Evolutionary conservation across 495 filamentous ascomycete species (phyloP).

Genomic region (Hypoxylon fragiforme): DNA sequence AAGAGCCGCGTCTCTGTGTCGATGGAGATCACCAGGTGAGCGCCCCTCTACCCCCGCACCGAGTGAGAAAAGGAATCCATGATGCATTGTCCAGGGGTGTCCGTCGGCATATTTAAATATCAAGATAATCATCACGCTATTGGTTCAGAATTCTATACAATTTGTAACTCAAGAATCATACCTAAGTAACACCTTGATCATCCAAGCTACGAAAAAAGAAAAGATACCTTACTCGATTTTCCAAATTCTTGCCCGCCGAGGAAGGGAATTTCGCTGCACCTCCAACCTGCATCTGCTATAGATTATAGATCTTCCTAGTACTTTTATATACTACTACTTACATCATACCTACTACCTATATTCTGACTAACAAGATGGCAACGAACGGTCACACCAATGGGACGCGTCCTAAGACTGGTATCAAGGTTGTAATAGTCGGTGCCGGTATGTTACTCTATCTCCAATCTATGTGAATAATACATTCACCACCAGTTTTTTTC

Average conservation of each 20-base stretch:
- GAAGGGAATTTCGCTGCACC: neutral
- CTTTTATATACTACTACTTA: too few relatives aligned
- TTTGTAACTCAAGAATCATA: conserved; percentile 15
- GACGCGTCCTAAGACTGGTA: conserved; percentile 47
- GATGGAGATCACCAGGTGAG: conserved; percentile 18
- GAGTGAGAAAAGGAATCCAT: neutral
- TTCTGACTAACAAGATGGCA: conserved; percentile 21
- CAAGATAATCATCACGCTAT: conserved; percentile 16
- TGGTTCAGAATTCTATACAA: conserved; percentile 10
- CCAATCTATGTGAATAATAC: too few relatives aligned
- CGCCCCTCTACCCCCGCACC: conserved; percentile 25
- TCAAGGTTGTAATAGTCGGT: conserved; percentile 61
- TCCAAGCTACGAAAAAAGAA: too few relatives aligned
- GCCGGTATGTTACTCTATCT: conserved; percentile 36
- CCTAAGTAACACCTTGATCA: too few relatives aligned
- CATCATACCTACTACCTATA: too few relatives aligned
- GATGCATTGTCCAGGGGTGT: conserved; percentile 11
- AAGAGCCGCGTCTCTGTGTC: conserved; percentile 4
- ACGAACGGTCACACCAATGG: conserved; percentile 24
- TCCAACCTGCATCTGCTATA: too few relatives aligned
- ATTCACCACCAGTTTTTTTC: too few relatives aligned
- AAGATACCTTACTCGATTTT: too few relatives aligned
- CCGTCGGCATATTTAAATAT: conserved; percentile 30
- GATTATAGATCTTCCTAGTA: neutral
- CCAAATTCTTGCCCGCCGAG: too few relatives aligned